Conservation (phyloP, 805 yeast genomes). For the Cyberlindnera euphorbiiphila region DNA sequence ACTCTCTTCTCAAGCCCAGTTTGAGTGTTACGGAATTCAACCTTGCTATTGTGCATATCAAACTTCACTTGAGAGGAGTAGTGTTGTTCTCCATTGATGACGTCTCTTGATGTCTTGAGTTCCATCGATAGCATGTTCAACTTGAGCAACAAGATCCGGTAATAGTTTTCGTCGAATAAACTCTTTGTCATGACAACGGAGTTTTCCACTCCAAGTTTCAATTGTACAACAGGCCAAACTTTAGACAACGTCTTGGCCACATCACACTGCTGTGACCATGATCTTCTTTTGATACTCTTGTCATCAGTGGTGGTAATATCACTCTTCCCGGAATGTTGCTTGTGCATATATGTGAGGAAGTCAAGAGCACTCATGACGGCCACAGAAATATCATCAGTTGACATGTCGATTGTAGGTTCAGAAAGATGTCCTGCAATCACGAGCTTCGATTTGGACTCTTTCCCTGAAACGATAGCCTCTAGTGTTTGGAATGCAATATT, state of each 20-base stretch:
- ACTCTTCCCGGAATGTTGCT: no score
- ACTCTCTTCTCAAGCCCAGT: slow-evolving; percentile 8
- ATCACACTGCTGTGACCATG: slow-evolving; percentile 6
- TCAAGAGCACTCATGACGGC: slow-evolving; percentile 27
- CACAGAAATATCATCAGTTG: slow-evolving; percentile 36
- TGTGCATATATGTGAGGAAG: slow-evolving; percentile 15
- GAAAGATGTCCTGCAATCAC: slow-evolving; percentile 38
- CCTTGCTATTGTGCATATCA: slow-evolving; percentile 14
- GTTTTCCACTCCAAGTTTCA: slow-evolving; percentile 38
- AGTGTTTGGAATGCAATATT: slow-evolving; percentile 36
- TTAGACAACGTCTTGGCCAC: slow-evolving; percentile 18
- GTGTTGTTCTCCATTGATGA: slow-evolving; percentile 22
- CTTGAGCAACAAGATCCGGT: slow-evolving; percentile 30
- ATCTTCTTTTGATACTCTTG: neutral
- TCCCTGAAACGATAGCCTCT: slow-evolving; percentile 22
- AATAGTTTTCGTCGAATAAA: slow-evolving; percentile 27
- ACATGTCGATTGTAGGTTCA: slow-evolving; percentile 42
- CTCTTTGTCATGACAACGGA: slow-evolving; percentile 34
- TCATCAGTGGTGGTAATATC: neutral
- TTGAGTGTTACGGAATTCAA: slow-evolving; percentile 19
- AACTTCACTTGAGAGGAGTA: slow-evolving; percentile 15
- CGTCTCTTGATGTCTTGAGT: slow-evolving; percentile 11
- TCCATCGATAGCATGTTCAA: slow-evolving; percentile 24
- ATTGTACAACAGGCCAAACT: slow-evolving; percentile 32
- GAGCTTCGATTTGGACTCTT: slow-evolving; percentile 31